Conservation (phyloP, 2,329 filamentous ascomycete genomes). For the Akanthomyces lecanii region DNA sequence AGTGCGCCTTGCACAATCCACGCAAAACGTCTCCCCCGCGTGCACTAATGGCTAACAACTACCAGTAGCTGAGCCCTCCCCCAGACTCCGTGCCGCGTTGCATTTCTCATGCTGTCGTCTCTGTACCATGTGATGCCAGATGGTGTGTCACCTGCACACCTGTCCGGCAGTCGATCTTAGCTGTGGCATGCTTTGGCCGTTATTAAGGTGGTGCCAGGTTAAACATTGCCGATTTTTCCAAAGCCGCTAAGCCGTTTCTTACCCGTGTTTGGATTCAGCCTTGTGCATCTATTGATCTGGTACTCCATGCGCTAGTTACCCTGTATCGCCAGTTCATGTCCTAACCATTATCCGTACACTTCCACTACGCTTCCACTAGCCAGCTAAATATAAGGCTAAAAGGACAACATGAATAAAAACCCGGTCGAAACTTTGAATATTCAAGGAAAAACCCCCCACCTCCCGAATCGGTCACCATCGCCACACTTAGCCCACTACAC, state of each 20-base stretch:
- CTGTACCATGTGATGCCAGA: conserved; percentile 8
- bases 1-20: neutral
- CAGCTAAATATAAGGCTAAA: no score
- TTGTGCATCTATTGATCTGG: no score
- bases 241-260: no score
- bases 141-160: conserved; percentile 7
- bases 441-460: no score
- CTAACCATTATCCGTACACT: no score
- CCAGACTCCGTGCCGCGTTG: neutral
- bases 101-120: neutral
- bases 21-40: neutral
- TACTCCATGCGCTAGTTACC: neutral
- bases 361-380: no score
- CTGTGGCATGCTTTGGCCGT: neutral
- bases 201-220: neutral
- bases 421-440: no score
- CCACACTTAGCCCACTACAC: no score
- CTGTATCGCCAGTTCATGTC: neutral
- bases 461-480: no score
- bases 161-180: neutral
- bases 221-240: neutral
- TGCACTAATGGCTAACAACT: no score
- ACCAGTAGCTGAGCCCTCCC: neutral
- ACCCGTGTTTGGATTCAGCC: no score
- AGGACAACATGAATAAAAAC: no score